Conservation (phyloP, 208 protist genomes). For the Trypanosoma grayi region DNA sequence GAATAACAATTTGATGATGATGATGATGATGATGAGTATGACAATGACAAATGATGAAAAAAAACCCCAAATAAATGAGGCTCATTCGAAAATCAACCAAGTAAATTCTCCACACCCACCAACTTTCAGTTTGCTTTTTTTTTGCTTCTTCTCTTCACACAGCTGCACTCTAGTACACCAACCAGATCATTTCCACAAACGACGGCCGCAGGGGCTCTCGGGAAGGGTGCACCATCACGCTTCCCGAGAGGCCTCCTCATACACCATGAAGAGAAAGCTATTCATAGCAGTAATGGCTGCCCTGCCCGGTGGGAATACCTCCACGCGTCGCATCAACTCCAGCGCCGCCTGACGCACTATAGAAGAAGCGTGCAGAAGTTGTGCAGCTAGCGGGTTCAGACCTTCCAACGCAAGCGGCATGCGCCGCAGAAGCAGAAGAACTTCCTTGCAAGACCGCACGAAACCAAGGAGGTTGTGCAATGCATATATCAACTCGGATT, state of each 20-base stretch:
- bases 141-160: too few relatives aligned
- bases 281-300: slow-evolving; percentile 59
- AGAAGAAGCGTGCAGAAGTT: slow-evolving; percentile 50
- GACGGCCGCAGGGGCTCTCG: too few relatives aligned
- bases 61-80: too few relatives aligned
- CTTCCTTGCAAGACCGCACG: slow-evolving; percentile 35
- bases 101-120: too few relatives aligned
- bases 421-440: slow-evolving; percentile 63
- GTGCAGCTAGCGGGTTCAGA: slow-evolving; percentile 56
- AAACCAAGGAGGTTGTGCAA: slow-evolving; percentile 38
- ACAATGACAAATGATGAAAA: too few relatives aligned
- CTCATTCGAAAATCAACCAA: too few relatives aligned
- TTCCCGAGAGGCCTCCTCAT: slow-evolving; percentile 37
- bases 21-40: too few relatives aligned
- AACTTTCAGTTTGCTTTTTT: too few relatives aligned
- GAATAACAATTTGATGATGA: background rate
- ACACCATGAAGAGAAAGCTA: slow-evolving; percentile 64
- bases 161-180: too few relatives aligned
- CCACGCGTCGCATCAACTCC: slow-evolving; percentile 44
- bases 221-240: too few relatives aligned
- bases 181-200: too few relatives aligned
- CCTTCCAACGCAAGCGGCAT: slow-evolving; percentile 64
- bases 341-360: slow-evolving; percentile 35
- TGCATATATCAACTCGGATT: slow-evolving; percentile 34
- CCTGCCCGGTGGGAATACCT: slow-evolving; percentile 45